phyloP scores from a whole-genome alignment of 192 early-diverging fungal genomes.

The Backusella mclennaniae region DNA sequence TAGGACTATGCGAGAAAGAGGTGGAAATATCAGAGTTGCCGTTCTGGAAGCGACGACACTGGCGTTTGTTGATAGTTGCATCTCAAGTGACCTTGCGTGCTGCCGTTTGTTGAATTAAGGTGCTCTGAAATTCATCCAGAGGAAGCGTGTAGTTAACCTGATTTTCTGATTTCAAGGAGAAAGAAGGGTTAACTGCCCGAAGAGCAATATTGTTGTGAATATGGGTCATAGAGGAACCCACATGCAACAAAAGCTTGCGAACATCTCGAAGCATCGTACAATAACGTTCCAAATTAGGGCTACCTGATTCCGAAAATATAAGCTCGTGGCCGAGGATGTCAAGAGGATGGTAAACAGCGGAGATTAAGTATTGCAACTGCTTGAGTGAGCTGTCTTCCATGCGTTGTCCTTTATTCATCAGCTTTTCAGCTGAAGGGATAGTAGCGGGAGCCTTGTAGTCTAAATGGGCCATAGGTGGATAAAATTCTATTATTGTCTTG shows the following conservation, averaged over 20 bases:
- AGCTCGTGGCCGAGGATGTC: no score
- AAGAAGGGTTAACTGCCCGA: not conserved
- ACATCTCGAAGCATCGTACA: no score
- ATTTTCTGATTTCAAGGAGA: not conserved
- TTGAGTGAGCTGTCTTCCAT: not conserved
- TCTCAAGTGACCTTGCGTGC: not conserved
- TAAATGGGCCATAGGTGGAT: not conserved
- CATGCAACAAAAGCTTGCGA: no score
- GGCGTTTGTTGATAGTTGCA: not conserved
- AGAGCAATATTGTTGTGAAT: not conserved
- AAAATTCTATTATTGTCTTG: conserved; percentile 5
- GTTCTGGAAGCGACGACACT: not conserved
- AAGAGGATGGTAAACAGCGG: no score
- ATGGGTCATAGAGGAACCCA: not conserved
- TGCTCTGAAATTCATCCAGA: no score
- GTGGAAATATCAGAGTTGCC: not conserved
- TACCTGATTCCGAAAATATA: no score
- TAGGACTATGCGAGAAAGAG: not conserved
- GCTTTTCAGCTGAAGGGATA: not conserved
- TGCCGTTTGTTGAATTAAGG: not conserved
- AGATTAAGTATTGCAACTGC: no score
- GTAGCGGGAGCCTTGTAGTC: not conserved
- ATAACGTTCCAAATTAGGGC: no score
- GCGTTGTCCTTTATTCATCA: not conserved
- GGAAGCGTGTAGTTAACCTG: not conserved